phyloP scores from a whole-genome alignment of 2,329 filamentous ascomycete species.

The Lasiodiplodia sp. region DNA sequence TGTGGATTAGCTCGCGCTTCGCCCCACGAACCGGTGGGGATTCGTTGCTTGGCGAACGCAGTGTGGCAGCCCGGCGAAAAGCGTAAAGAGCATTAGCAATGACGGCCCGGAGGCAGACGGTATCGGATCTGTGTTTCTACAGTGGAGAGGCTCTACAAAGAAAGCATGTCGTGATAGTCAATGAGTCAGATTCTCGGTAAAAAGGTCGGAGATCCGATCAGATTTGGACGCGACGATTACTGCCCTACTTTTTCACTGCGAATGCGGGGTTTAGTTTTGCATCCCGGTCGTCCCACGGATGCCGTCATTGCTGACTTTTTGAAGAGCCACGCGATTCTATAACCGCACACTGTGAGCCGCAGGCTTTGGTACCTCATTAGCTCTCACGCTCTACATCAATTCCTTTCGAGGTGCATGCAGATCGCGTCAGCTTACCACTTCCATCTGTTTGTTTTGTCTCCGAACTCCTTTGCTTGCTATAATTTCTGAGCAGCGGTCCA shows the following conservation, averaged over 20 bases:
- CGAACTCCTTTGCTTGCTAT: background rate
- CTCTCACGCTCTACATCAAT: background rate
- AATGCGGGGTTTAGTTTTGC: conserved; percentile 13
- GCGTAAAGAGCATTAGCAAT: conserved; percentile 16
- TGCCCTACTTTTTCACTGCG: background rate
- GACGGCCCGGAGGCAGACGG: background rate
- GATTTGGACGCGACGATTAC: background rate
- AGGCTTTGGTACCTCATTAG: background rate
- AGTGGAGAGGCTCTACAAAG: background rate
- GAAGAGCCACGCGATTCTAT: background rate
- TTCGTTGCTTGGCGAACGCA: conserved; percentile 2
- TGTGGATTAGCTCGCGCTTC: background rate
- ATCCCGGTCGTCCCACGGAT: background rate
- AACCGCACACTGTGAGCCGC: background rate
- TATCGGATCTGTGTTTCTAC: background rate
- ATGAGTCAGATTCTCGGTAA: conserved; percentile 4
- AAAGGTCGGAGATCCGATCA: conserved; percentile 5
- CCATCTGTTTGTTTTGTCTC: background rate
- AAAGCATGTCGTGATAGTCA: background rate
- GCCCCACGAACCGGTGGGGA: background rate
- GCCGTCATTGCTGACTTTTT: conserved; percentile 8
- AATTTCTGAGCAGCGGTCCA: background rate
- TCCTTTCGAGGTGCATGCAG: background rate
- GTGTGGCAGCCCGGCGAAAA: background rate
- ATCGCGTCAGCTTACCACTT: conserved; percentile 10